Percentiles rank a stretch among this genome's conserved stretches.
Evolutionary conservation across 1,284 basidiomycete genomes (phyloP).

Genomic region (Anthracocystis setariae): DNA sequence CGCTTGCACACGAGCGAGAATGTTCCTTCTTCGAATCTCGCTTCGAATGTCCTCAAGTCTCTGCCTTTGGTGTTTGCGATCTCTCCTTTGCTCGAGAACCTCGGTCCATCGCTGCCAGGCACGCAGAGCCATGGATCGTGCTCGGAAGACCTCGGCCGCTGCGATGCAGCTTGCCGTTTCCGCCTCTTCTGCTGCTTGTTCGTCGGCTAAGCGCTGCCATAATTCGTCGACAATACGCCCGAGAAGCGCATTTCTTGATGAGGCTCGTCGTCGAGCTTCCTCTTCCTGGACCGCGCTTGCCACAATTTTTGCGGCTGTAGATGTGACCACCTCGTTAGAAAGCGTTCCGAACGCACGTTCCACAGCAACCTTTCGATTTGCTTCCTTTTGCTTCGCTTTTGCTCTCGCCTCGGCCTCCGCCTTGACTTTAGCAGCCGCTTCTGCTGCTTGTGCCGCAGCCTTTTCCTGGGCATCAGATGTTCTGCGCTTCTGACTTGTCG

Average conservation of each 20-base stretch:
- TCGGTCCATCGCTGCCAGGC: constrained; percentile 24
- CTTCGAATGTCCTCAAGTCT: constrained; percentile 22
- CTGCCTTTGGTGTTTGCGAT: constrained; percentile 22
- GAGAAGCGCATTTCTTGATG: constrained; percentile 23
- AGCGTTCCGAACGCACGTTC: constrained; percentile 24
- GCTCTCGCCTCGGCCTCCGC: constrained; percentile 19
- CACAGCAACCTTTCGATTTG: constrained; percentile 12
- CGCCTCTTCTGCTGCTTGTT: constrained; percentile 9
- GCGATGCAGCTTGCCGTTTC: constrained; percentile 16
- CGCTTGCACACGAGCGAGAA: constrained; percentile 19
- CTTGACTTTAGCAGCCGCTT: constrained; percentile 6
- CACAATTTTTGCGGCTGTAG: constrained; percentile 13
- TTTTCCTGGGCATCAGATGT: constrained; percentile 15
- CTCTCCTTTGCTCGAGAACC: constrained; percentile 21
- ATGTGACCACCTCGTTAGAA: constrained; percentile 13
- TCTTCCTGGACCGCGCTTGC: constrained; percentile 19
- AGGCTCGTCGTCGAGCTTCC: constrained; percentile 17
- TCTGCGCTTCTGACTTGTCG: constrained; percentile 15
- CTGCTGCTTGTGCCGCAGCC: constrained; percentile 18
- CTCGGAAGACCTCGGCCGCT: constrained; percentile 23
- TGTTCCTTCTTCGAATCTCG: constrained; percentile 24
- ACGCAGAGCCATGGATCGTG: constrained; percentile 12
- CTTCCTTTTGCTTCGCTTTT: constrained; percentile 17
- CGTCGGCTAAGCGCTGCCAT: constrained; percentile 20
- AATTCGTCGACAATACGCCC: constrained; percentile 15